Conservation (phyloP, 441 rosid genomes). For the Populus hybrid region DNA sequence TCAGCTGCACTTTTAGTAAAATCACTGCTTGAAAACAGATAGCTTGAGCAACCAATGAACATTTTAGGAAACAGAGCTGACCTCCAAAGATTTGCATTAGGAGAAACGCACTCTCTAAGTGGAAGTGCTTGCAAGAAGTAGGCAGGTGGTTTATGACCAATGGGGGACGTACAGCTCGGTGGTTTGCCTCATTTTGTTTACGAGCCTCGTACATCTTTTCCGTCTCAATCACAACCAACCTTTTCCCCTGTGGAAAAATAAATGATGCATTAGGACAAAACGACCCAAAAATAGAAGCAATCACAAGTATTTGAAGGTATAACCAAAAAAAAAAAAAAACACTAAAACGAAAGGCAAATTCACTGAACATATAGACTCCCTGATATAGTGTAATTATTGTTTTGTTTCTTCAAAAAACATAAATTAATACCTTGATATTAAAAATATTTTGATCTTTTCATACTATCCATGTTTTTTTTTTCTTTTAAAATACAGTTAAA, state of each 20-base stretch:
- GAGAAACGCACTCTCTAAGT: constrained; percentile 20
- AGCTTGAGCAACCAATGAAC: neutral
- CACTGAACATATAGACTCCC: too few relatives aligned
- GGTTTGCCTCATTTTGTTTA: constrained; percentile 58
- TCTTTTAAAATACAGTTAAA: too few relatives aligned
- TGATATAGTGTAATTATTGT: too few relatives aligned
- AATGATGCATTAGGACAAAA: neutral
- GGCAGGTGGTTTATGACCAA: constrained; percentile 61
- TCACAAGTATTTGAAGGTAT: neutral
- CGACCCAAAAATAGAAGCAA: neutral
- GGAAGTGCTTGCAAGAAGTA: constrained; percentile 34
- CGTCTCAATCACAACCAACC: too few relatives aligned
- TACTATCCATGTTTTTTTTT: too few relatives aligned
- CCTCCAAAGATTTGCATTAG: constrained; percentile 16
- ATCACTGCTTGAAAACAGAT: too few relatives aligned
- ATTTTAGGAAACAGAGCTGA: constrained; percentile 1
- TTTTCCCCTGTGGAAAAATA: constrained; percentile 52
- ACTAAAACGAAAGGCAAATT: too few relatives aligned
- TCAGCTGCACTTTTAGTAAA: neutral
- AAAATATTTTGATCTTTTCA: too few relatives aligned
- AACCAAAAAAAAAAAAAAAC: too few relatives aligned
- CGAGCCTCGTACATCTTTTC: constrained; percentile 47
- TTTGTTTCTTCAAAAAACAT: too few relatives aligned
- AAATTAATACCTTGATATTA: too few relatives aligned
- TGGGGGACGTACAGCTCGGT: constrained; percentile 60